Base-by-base conservation (phyloP, 192 early-diverging fungal genomes). In the Linnemannia zychae region DNA sequence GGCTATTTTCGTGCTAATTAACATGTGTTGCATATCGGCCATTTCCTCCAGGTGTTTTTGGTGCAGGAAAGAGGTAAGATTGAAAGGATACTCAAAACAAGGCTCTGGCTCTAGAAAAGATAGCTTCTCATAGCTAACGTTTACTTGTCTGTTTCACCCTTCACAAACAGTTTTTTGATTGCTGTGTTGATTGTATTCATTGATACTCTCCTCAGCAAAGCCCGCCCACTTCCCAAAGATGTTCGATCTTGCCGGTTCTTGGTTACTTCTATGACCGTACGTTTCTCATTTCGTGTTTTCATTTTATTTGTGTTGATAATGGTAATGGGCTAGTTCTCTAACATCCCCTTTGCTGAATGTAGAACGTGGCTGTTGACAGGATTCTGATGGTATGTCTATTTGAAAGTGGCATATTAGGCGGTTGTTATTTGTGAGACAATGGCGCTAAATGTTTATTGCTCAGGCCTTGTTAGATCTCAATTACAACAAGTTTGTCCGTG, bases 341-440 rank as follows among this genome's bases (percentile, higher is more conserved):
- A 31, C 7, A 7, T n/a, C 40, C 22, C 24, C 24, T 48, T 34
- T 38, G 63, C 20, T 7, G 5, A 7, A 11, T 44, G 40, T 80
- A 91, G 76, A 96, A 96, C 77, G 93, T 95, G 34, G 95, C 95
- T 13, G 95, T 96, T 12, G 95, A 96, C 80, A 91, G 93, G 68
- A 94, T 96, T 78, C 84, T 96, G 22, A 77, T 70, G 78, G 90
- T 90, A 81, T 63, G 20, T 47, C 22, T 49, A 13, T 24, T 12
- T 36, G 52, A 28, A 34, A 52, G 37, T 72, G 71, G 6, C 3
- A 70, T 9, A 44, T 70, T n/a, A 67, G 33, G 4, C 12, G 31
- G 65, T 67, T 67, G 15, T 70, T n/a, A 71, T 71, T 46, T 49
- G 31, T 34, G 18, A n/a, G 4, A 37, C 24, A 33, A 13, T 48